Conservation (phyloP, 129 eudicot species). For the Centella asiatica region DNA sequence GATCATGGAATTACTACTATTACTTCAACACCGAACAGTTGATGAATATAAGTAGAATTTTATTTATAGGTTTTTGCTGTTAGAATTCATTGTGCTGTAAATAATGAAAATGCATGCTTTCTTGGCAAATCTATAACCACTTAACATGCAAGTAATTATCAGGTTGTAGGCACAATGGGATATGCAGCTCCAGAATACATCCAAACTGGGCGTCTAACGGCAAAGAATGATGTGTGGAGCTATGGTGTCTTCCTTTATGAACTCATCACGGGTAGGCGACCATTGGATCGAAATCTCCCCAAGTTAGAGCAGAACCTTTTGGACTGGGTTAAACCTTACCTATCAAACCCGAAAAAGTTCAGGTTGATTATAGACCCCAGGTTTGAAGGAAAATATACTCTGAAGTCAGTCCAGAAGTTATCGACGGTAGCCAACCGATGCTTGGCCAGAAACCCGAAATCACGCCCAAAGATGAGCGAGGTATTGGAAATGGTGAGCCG, state of each 20-base stretch:
- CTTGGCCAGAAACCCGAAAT: slow-evolving; percentile 45
- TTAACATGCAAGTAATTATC: slow-evolving; percentile 14
- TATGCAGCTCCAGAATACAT: slow-evolving; percentile 81
- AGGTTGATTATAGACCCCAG: slow-evolving; percentile 55
- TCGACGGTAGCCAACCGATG: slow-evolving; percentile 63
- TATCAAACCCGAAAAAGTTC: slow-evolving; percentile 47
- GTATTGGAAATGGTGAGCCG: slow-evolving; percentile 54
- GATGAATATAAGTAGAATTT: too few relatives aligned
- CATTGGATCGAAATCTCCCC: slow-evolving; percentile 63
- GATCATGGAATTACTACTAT: too few relatives aligned
- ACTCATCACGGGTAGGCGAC: slow-evolving; percentile 70
- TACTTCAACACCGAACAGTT: neutral
- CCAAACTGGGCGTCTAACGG: slow-evolving; percentile 63
- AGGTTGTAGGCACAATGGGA: slow-evolving; percentile 81
- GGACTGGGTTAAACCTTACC: slow-evolving; percentile 72
- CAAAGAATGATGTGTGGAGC: slow-evolving; percentile 74
- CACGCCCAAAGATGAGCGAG: slow-evolving; percentile 75
- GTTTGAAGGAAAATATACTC: slow-evolving; percentile 39
- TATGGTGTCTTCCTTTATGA: slow-evolving; percentile 78
- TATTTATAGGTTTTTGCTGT: neutral
- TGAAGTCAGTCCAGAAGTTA: slow-evolving; percentile 51
- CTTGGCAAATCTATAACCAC: neutral
- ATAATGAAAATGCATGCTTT: neutral
- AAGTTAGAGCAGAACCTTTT: slow-evolving; percentile 61
- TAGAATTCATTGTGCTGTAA: neutral